Evolutionary conservation across 306 rosid species (phyloP), one percentile per base, ranked within the genome.

Genomic region (Delonix regia): DNA sequence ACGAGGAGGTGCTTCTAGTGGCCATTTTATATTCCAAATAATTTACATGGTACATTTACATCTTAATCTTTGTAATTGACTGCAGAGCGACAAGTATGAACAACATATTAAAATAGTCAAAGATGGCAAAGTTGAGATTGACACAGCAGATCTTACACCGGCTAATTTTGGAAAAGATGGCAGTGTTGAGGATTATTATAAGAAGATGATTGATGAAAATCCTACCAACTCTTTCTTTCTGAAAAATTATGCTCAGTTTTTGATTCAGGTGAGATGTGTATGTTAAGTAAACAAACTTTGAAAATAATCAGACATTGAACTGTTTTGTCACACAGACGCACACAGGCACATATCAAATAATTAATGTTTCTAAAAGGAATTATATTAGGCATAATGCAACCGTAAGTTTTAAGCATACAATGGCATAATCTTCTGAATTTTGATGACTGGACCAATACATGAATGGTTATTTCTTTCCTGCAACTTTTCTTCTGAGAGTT

Each of bases 171-270:
- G 82, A 53, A 75, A 78, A 39, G 74, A 83, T 28, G 71, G 71
- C 76, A 52, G 77, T 34, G 56, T 75, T 51, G 89, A 85, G 73
- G 89, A 84, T 53, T 75, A 86, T 82, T 80, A 86, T 48, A 87
- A 81, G 87, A 95, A 81, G 83, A 79, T 85, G 90, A 52, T 93
- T 39, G 81, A 83, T 53, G 85, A 84, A 81, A 81, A 88, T 81
- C 96, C 97, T 21, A 55, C 70, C 39, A 76, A 87, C 55, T 83
- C 91, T 73, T 74, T 82, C 85, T 74, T 89, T 81, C 84, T 93
- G 83, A 87, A 85, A 82, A 91, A 80, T 74, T 96, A 93, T 44
- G 96, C 97, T 52, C 89, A 65, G 76, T 86, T 92, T 86, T 87
- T 94, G 76, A 52, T 66, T 52, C 92, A 85, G 97, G 99, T 94